Base-by-base conservation (phyloP, 306 rosid species). In the Lablab purpureus region DNA sequence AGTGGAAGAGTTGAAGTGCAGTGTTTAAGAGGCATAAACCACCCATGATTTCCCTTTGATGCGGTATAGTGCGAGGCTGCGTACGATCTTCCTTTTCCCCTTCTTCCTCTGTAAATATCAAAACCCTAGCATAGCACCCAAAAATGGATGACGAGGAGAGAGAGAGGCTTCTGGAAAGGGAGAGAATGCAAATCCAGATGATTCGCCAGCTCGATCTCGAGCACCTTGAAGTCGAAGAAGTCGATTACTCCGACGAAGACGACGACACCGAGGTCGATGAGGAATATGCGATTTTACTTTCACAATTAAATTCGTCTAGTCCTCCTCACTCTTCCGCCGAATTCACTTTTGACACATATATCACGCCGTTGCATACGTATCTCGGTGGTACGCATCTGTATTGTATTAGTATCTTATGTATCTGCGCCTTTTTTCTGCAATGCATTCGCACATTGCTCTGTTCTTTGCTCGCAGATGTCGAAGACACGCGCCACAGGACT, bases 151-250 rank as follows among this genome's bases (percentile, higher is more conserved):
- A 64, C 3, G 80, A 87, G 34, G 86, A 84, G 12, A 76, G 87
- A 17, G 22, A 47, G 40, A 80, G 89, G 79, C 25, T 89, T 10
- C 63, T 89, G 11, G 98, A 85, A 81, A 83, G 91, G 51, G 99
- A 93, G 84, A 84, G 92, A 87, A 81, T 43, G 52, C 99, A 95
- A 93, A 92, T 95, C 76, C 93, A 95, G 80, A 93, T 90, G 80
- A 92, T 93, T 85, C 91, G 84, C 75, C 87, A 88, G 84, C 99
- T 95, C 78, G 99, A 95, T 87, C 86, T 84, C 60, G 99, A 95
- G 67, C 93, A 91, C 43, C 87, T 95, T 81, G 91, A 84, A 55
- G 88, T 88, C 23, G 96, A 95, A 80, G 98, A 91, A 86, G 97
- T 93, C 47, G 99, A 93, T 45, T 77, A 84, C 71, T 88, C 93